These are phyloP conservation scores for Colletotrichum sp. DNA, from an alignment of 2,329 filamentous ascomycete genomes.

Conservation along the genomic window DNA sequence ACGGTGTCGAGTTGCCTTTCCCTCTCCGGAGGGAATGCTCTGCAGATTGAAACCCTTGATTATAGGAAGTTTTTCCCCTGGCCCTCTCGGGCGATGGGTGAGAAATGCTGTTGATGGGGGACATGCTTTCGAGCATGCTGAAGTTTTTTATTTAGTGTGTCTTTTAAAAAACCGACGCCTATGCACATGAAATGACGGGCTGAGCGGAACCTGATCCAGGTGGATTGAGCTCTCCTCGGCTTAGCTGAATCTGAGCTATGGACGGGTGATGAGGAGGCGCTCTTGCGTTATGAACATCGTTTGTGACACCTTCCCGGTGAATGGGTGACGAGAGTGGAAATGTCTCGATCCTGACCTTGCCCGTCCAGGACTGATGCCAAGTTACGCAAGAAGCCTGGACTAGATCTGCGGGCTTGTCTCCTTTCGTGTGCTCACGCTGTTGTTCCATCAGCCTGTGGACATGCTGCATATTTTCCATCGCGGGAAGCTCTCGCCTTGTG, in stretches of 20 bases:
- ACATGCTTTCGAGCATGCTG: slow-evolving; percentile 40
- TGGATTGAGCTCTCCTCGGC: neutral
- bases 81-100: slow-evolving; percentile 50
- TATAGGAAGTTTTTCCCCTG: slow-evolving; percentile 66
- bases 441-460: neutral
- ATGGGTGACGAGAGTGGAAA: neutral
- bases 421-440: neutral
- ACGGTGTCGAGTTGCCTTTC: slow-evolving; percentile 69
- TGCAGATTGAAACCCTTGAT: slow-evolving; percentile 63
- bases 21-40: slow-evolving; percentile 51
- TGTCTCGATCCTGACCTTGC: neutral
- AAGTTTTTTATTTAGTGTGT: neutral
- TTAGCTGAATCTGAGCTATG: neutral
- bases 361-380: neutral
- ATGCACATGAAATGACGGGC: neutral
- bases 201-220: neutral
- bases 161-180: neutral
- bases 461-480: neutral
- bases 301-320: neutral
- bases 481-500: neutral
- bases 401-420: neutral
- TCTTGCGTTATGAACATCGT: neutral
- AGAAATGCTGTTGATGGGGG: slow-evolving; percentile 66
- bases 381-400: neutral
- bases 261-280: neutral